Conservation (phyloP, 441 rosid species). For the Adansonia gregorii region DNA sequence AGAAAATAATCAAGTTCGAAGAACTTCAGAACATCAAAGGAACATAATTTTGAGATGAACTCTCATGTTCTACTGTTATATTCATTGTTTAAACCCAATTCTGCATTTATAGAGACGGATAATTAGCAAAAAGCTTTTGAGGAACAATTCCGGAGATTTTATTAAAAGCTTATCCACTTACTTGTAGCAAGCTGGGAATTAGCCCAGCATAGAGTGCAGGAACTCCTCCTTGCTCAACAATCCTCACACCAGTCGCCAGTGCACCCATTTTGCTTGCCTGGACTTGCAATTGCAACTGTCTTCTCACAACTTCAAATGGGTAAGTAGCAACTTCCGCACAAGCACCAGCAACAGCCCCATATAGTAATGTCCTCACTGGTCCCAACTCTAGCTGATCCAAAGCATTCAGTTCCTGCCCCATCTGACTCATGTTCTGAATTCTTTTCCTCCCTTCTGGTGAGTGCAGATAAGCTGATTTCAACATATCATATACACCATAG, state of each 20-base stretch:
- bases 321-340: conserved; percentile 88
- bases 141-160: background rate
- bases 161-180: conserved; percentile 31
- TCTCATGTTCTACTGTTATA: background rate
- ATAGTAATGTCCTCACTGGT: conserved; percentile 67
- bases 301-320: conserved; percentile 80
- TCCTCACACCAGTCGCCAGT: conserved; percentile 54
- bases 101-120: background rate
- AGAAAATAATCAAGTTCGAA: background rate
- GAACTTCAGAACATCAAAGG: conserved; percentile 2
- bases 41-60: background rate
- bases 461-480: conserved; percentile 72
- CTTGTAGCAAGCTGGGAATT: conserved; percentile 87
- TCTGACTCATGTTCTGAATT: conserved; percentile 56
- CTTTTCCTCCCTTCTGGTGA: conserved; percentile 68
- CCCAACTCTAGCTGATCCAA: conserved; percentile 75
- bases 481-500: conserved; percentile 74
- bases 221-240: conserved; percentile 69
- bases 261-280: conserved; percentile 61
- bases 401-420: conserved; percentile 64
- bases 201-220: conserved; percentile 85
- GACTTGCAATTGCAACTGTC: conserved; percentile 76
- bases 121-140: background rate
- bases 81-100: background rate
- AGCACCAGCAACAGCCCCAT: conserved; percentile 84